Conservation (phyloP, 305 asterid genomes). For the Lippia alba region DNA sequence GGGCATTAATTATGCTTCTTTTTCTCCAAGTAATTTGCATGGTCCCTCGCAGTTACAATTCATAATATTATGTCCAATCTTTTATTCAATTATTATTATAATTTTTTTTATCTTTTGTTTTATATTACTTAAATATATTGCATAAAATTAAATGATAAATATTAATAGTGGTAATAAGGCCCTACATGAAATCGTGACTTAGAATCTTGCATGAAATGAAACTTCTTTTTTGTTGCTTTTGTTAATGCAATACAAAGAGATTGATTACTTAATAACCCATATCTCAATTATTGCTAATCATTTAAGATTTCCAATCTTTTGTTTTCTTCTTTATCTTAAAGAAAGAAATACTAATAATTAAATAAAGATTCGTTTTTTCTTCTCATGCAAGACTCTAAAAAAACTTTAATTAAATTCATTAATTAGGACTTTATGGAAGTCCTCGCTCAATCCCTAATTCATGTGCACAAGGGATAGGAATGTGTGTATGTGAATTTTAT, state of each 20-base stretch:
- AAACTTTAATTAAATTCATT: neutral
- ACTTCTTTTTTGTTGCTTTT: conserved; percentile 12
- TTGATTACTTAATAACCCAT: neutral
- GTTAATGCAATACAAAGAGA: conserved; percentile 17
- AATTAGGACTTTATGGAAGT: neutral
- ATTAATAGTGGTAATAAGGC: neutral
- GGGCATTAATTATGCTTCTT: neutral
- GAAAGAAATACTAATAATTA: neutral
- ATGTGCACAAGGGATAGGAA: neutral
- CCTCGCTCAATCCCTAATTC: neutral
- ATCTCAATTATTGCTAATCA: neutral
- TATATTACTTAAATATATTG: too few species aligned
- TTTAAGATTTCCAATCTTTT: neutral
- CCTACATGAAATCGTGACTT: conserved; percentile 3
- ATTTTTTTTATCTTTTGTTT: too few species aligned
- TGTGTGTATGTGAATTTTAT: neutral
- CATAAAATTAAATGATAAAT: too few species aligned
- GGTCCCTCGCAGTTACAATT: neutral
- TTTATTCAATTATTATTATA: neutral
- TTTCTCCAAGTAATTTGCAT: neutral
- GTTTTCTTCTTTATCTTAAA: neutral
- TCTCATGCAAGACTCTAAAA: neutral
- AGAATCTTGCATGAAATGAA: conserved; percentile 21
- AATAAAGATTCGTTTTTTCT: conserved; percentile 8
- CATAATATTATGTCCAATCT: neutral